Conservation (phyloP, 345 rosid species). For the Microcos paniculata region DNA sequence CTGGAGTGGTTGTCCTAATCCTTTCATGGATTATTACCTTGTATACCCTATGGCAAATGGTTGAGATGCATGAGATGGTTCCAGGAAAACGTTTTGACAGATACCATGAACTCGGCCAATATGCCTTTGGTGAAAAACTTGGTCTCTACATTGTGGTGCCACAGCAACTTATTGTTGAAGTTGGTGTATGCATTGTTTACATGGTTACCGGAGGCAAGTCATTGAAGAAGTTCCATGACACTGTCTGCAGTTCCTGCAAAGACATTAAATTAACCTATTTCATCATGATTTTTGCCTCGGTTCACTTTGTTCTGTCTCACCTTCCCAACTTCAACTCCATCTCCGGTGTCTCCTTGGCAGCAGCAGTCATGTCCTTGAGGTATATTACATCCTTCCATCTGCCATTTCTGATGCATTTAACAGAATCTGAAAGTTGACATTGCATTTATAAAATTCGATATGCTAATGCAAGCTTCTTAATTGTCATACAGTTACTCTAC, state of each 20-base stretch:
- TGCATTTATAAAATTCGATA: background rate
- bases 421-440: background rate
- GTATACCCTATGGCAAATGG: slow-evolving; percentile 89
- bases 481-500: slow-evolving; percentile 60
- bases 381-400: slow-evolving; percentile 8
- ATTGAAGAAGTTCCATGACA: slow-evolving; percentile 54
- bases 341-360: slow-evolving; percentile 69
- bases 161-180: slow-evolving; percentile 73
- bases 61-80: slow-evolving; percentile 89
- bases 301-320: slow-evolving; percentile 68
- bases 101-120: slow-evolving; percentile 81
- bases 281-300: slow-evolving; percentile 70
- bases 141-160: slow-evolving; percentile 83
- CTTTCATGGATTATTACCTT: slow-evolving; percentile 75
- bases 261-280: slow-evolving; percentile 50
- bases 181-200: slow-evolving; percentile 63
- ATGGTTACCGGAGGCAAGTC: slow-evolving; percentile 83
- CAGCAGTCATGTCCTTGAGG: slow-evolving; percentile 86
- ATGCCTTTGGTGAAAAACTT: slow-evolving; percentile 74
- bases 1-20: slow-evolving; percentile 56
- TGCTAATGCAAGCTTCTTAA: background rate
- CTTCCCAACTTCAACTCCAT: slow-evolving; percentile 88
- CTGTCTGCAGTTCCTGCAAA: slow-evolving; percentile 43
- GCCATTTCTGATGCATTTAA: background rate
- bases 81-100: slow-evolving; percentile 73